phyloP scores from a whole-genome alignment of 1,284 basidiomycete species.

The Lignosus rhinocerotis region DNA sequence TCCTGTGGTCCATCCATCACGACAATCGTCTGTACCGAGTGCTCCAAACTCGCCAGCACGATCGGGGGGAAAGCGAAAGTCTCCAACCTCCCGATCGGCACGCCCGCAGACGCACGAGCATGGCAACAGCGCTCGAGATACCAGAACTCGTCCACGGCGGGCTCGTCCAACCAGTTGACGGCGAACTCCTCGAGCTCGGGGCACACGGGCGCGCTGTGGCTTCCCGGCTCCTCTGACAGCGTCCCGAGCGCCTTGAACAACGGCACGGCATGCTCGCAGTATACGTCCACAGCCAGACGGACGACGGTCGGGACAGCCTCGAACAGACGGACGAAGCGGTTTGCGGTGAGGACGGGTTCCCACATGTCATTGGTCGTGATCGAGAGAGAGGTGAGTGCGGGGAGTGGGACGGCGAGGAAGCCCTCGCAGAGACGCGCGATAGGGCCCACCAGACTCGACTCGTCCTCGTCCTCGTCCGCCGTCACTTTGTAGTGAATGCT shows the following conservation, averaged over 20 bases:
- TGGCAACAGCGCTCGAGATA: constrained; percentile 12
- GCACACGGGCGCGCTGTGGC: neutral
- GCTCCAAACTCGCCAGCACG: neutral
- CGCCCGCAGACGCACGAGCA: neutral
- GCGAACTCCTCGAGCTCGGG: constrained; percentile 1
- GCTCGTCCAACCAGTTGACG: constrained; percentile 1
- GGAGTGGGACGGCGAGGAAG: constrained; percentile 11
- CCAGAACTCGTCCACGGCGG: constrained; percentile 11
- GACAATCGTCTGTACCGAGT: neutral
- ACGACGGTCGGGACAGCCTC: neutral
- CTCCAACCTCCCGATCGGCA: constrained; percentile 3
- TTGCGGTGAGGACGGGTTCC: neutral
- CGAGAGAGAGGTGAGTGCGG: constrained; percentile 6
- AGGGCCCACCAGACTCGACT: neutral
- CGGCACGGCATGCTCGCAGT: neutral
- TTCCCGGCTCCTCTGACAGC: neutral
- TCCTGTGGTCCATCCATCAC: neutral
- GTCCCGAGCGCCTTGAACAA: constrained; percentile 4
- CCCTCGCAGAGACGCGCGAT: constrained; percentile 10
- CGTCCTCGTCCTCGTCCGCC: neutral
- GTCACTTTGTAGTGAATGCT: constrained; percentile 1
- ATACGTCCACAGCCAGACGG: neutral
- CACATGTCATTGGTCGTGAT: neutral
- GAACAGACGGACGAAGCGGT: constrained; percentile 5
- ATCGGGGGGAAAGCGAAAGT: constrained; percentile 5